Evolutionary conservation across 352 stramenopile genomes (phyloP).

Genomic region (Pythium pyrilobum): DNA sequence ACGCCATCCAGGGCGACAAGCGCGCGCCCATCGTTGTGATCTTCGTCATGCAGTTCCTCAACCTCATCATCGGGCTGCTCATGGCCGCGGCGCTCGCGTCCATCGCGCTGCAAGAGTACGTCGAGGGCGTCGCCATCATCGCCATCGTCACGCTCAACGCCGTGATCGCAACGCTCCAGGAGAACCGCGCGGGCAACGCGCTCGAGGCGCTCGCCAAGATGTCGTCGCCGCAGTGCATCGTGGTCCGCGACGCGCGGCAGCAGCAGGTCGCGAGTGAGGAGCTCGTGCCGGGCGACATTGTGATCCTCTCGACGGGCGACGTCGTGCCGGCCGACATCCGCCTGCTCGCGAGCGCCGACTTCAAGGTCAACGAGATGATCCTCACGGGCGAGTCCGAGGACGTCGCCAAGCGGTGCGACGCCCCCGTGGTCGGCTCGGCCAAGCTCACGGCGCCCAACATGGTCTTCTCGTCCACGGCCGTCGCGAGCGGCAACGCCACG

Average conservation of each 20-base stretch:
- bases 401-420: slow-evolving; percentile 22
- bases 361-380: slow-evolving; percentile 75
- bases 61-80: slow-evolving; percentile 35
- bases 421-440: neutral
- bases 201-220: slow-evolving; percentile 30
- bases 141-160: slow-evolving; percentile 37
- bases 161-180: slow-evolving; percentile 30
- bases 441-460: slow-evolving; percentile 46
- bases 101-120: slow-evolving; percentile 33
- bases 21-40: slow-evolving; percentile 22
- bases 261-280: slow-evolving; percentile 24
- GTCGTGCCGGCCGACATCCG: slow-evolving; percentile 75
- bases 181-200: slow-evolving; percentile 29
- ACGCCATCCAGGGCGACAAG: slow-evolving; percentile 23
- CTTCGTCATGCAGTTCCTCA: slow-evolving; percentile 36
- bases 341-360: slow-evolving; percentile 47
- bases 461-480: slow-evolving; percentile 76
- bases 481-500: slow-evolving; percentile 25
- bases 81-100: slow-evolving; percentile 30
- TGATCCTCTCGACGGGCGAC: slow-evolving; percentile 65
- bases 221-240: slow-evolving; percentile 28
- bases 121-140: slow-evolving; percentile 33
- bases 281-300: slow-evolving; percentile 35
- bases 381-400: slow-evolving; percentile 78
- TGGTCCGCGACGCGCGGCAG: slow-evolving; percentile 24